Evolutionary conservation across 2,329 filamentous ascomycete species (phyloP), one percentile per base, ranked within the genome.

Genomic region (Aspergillus niger): DNA sequence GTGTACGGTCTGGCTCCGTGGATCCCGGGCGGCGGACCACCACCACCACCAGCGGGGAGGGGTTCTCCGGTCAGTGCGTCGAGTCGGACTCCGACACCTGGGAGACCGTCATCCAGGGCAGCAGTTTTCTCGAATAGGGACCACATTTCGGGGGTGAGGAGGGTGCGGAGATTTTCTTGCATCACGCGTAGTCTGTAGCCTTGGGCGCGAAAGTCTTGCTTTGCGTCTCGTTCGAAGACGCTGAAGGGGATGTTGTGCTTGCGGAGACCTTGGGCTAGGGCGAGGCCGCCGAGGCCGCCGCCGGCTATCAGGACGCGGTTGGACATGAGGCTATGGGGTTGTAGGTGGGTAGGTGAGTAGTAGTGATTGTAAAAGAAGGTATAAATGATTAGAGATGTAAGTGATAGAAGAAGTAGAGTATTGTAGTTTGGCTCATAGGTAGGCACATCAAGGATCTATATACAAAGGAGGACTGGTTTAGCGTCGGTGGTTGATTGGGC

Each of bases 181-280:
- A n/a, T 11, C 8, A 55, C 43, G 26, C 53, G 67, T 1, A 80
- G 62, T 17, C 78, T 71, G 59, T 79, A 80, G 2, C 77, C 78
- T 63, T 79, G 76, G 0, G 73, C 65, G 20, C 72, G 71, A 32
- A 71, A 69, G 30, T 70, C 58, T 30, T 67, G 62, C 17, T 63
- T 67, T 8, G 65, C 63, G 56, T 77, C 74, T 55, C 70, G 67
- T 57, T 79, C 76, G 55, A 76, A 78, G 39, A 78, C 61, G 20
- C 67, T 69, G 62, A 77, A 77, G 4, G 75, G 70, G 32, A 77
- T 72, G 22, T 68, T 63, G 44, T 69, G 65, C 39, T 74, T 72
- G 22, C 66, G 66, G 5, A 77, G 70, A n/a, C 70, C 72, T 56
- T 77, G 74, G 3, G 75, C 74, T 2, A 78, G 68, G 24, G 67